Conservation (phyloP, 2,329 filamentous ascomycete species). For the Diaporthe sp. region DNA sequence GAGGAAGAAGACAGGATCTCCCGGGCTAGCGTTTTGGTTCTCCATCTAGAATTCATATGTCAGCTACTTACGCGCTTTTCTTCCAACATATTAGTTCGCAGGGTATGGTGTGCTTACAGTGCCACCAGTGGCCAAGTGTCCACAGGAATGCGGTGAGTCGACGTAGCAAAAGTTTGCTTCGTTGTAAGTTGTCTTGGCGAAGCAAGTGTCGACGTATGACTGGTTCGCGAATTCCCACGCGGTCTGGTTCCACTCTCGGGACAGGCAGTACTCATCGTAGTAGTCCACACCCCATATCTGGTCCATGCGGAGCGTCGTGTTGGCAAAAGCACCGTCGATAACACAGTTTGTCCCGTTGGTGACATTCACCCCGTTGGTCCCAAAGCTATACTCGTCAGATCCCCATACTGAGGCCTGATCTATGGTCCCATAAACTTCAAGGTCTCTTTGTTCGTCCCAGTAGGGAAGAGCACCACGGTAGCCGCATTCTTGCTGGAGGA, state of each 20-base stretch:
- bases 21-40: conserved; percentile 10
- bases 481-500: conserved; percentile 1
- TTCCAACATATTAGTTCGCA: neutral
- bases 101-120: neutral
- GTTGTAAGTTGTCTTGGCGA: neutral
- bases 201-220: neutral
- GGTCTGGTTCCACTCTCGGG: neutral
- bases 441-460: conserved; percentile 21
- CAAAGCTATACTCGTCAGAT: conserved; percentile 8
- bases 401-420: neutral
- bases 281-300: neutral
- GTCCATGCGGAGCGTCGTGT: neutral
- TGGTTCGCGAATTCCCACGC: neutral
- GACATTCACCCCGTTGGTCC: neutral
- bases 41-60: neutral
- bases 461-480: conserved; percentile 6
- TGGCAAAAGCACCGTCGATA: neutral
- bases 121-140: conserved; percentile 42
- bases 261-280: conserved; percentile 2
- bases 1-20: conserved; percentile 28
- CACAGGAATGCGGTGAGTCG: conserved; percentile 41
- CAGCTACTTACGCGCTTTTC: neutral
- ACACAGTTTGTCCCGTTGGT: conserved; percentile 15
- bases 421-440: neutral
- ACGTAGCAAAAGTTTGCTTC: conserved; percentile 39